Base-by-base conservation (phyloP, 2,329 filamentous ascomycete genomes). In the Alternaria dauci region DNA sequence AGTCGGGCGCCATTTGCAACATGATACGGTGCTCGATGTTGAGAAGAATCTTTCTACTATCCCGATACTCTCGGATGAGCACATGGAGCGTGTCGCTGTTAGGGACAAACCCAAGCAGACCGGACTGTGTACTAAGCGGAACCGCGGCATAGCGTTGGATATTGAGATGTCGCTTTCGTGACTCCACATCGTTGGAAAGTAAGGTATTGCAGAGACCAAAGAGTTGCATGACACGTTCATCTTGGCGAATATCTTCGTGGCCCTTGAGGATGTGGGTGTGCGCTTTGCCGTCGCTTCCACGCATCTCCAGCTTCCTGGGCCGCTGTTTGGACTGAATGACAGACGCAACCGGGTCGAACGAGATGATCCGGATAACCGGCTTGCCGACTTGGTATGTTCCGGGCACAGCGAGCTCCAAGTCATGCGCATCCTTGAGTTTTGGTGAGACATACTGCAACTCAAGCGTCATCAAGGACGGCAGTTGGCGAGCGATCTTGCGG, bases 1-100 rank as follows among this genome's bases (percentile, higher is more conserved):
- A 99, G 77, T 99, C 95, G 0, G 95, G 96, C 25, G 95, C 95
- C 95, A 99, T 99, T 79, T 99, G 96, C 58, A 99, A 84, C 95
- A 99, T 99, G 78, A 99, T 99, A 43, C 96, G 91, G 77, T 99
- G 95, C 81, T 99, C 95, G 66, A 99, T 99, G 75, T 99, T 99
- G 68, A 99, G 89, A 39, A 99, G 83, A 67, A 99, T 99, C 82
- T 97, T 97, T 55, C 95, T 89, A 69, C 91, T 96, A 79, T 99
- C 96, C 63, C 95, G 91, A 76, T 99, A 99, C 77, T 99, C 95
- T 66, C 95, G 89, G 73, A 99, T 99, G 47, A 99, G 86, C 18
- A 97, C 92, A 76, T 99, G 96, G 16, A 99, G 84, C 0, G 96
- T 99, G 78, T 99, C 95, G 73, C 93, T 97, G 82, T 99, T 97